Evolutionary conservation across 805 yeast genomes (phyloP), one percentile per base, ranked within the genome.

Genomic region (Candida nemodendra): DNA sequence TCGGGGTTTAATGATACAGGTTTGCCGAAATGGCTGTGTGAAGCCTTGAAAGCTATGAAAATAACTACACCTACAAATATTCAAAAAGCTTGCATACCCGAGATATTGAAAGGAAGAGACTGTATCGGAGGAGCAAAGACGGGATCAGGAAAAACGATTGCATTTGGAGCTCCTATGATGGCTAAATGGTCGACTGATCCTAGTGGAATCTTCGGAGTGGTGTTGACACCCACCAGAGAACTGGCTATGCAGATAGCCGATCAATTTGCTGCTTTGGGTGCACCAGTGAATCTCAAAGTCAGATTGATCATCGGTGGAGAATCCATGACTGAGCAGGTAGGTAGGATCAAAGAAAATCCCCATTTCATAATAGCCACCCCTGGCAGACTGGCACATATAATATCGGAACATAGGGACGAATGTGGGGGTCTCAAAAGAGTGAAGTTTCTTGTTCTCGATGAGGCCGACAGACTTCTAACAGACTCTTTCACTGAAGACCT

Each of bases 121-220:
- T 90, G 96, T 64, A 91, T 93, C 36, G 99, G 99, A 35, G 99
- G 99, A 29, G 99, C 99, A 22, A 85, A 85, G 61, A 93, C 99
- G 0, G 99, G 99, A 64, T 83, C 95, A 13, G 99, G 99, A 75
- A 93, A 93, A 59, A 93, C 99, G 2, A 80, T 93, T 16, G 96
- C 98, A 1, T 93, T 93, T 72, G 98, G 91, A 1, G 95, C 88
- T n/a, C 99, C 99, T 2, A 91, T 93, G 87, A 68, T 93, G 39
- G 79, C 95, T 1, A 74, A 83, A 55, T 93, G 98, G 96, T 85
- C 97, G 0, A 84, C 82, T 48, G 98, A 93, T 59, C 99, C 99
- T 1, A 76, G 76, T 61, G 99, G 97, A 1, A 84, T 93, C 26
- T 93, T 72, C 62, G 99, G 97, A 3, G 66, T 93, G 2, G 76